Conservation (phyloP, 2,329 filamentous ascomycete species). For the Cryphonectria carpinicola region DNA sequence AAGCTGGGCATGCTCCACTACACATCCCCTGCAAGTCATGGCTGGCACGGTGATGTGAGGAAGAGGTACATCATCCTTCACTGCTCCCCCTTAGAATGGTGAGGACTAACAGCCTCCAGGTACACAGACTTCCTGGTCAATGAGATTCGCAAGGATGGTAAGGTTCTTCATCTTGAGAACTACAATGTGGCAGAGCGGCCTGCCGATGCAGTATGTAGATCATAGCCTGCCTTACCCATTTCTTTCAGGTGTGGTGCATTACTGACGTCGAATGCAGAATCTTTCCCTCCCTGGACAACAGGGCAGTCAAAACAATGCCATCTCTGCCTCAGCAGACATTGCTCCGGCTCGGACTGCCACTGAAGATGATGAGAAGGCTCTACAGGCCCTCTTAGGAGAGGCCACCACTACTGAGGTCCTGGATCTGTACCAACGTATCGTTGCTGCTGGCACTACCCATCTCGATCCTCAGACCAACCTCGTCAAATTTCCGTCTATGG, state of each 20-base stretch:
- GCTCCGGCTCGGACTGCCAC: conserved; percentile 32
- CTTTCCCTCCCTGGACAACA: conserved; percentile 18
- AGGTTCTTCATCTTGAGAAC: conserved; percentile 70
- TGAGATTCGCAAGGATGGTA: conserved; percentile 77
- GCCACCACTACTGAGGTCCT: conserved; percentile 47
- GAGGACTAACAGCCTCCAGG: conserved; percentile 43
- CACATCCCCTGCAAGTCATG: conserved; percentile 43
- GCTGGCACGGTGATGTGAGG: conserved; percentile 49
- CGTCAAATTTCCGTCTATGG: conserved; percentile 46
- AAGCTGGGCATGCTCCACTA: conserved; percentile 48
- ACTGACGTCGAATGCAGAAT: conserved; percentile 13
- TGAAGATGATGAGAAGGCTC: conserved; percentile 39
- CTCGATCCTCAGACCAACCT: conserved; percentile 36
- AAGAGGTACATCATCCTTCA: conserved; percentile 43
- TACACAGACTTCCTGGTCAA: conserved; percentile 95
- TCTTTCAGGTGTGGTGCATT: background rate
- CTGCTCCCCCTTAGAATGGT: conserved; percentile 30
- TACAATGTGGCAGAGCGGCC: conserved; percentile 29
- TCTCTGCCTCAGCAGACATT: conserved; percentile 11
- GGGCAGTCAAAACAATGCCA: conserved; percentile 33
- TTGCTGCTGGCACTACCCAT: conserved; percentile 34
- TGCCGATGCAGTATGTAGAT: conserved; percentile 14
- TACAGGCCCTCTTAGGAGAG: conserved; percentile 46
- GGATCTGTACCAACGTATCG: conserved; percentile 44
- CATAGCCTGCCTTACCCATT: background rate